Base-by-base conservation (phyloP, 441 rosid species). In the Bocquillonia castaneifolia region DNA sequence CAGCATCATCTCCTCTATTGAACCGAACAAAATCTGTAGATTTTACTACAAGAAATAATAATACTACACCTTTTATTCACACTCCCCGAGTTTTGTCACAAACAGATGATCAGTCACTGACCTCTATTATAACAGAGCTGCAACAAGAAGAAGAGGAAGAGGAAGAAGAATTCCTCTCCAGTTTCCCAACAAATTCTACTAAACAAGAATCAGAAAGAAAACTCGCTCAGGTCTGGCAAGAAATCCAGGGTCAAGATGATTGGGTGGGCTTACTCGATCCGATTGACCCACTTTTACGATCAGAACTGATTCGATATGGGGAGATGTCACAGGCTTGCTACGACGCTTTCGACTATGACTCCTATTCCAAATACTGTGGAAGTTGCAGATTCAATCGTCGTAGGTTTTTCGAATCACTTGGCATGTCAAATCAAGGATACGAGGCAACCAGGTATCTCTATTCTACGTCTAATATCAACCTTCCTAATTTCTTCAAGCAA, bases 231-330 rank as follows among this genome's bases (percentile, higher is more conserved):
- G 73, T 69, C 20, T 85, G 92, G 92, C 67, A 53, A 72, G 84
- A 87, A 63, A 77, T 84, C 60, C 89, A 85, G 23, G 92, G 92
- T 3, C 64, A 77, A 40, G 82, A 72, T 26, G 83, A 87, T 56
- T 83, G 91, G 89, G 86, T 73, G 1, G 92, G 89, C 17, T 58
- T 87, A n/a, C 78, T 87, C 28, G 88, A 87, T 65, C 92, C 88
- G 3, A 74, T 88, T 7, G 94, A 90, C 64, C 85, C 85, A 0
- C 76, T 76, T 58, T 67, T 90, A 63, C 81, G 92, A 4, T 40
- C 80, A 0, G 96, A 90, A 64, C 78, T 90, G 28, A 81, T 90
- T 64, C 83, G 92, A 40, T 90, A 88, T 62, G 96, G 96, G 47
- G 79, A 75, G 36, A 84, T 90, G 77, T 89, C 87, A 0, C 88